These are phyloP conservation scores for Sanguinoderma infundibulare DNA, from an alignment of 1,284 basidiomycete species.

Conservation along the genomic window DNA sequence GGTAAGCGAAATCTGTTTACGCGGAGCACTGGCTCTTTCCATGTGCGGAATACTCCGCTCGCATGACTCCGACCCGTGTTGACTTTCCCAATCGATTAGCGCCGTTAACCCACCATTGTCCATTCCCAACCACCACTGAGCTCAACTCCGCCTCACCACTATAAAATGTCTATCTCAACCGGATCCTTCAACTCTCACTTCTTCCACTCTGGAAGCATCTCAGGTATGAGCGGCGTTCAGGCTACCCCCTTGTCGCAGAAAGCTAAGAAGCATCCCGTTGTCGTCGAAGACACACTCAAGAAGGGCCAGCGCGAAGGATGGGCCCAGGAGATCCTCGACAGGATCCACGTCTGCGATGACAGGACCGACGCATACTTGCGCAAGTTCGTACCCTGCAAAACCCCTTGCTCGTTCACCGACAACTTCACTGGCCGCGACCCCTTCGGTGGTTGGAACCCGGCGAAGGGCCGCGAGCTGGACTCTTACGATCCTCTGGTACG, in stretches of 20 bases:
- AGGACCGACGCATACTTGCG: background rate
- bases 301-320: background rate
- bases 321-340: background rate
- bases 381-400: background rate
- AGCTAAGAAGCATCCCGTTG: background rate
- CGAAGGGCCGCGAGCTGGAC: background rate
- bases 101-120: background rate
- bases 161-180: background rate
- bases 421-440: background rate
- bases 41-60: background rate
- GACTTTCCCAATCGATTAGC: background rate
- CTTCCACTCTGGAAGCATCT: background rate
- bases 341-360: background rate
- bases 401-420: background rate
- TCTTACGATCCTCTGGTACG: background rate
- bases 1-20: no score
- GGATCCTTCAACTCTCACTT: background rate
- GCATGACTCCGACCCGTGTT: background rate
- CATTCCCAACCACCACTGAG: background rate
- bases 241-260: background rate
- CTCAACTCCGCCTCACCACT: background rate
- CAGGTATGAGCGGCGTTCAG: background rate
- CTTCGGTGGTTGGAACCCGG: background rate
- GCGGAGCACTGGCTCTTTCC: background rate
- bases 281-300: background rate